Conservation (phyloP, 169 alveolate species). For the Plasmodium vivax region DNA sequence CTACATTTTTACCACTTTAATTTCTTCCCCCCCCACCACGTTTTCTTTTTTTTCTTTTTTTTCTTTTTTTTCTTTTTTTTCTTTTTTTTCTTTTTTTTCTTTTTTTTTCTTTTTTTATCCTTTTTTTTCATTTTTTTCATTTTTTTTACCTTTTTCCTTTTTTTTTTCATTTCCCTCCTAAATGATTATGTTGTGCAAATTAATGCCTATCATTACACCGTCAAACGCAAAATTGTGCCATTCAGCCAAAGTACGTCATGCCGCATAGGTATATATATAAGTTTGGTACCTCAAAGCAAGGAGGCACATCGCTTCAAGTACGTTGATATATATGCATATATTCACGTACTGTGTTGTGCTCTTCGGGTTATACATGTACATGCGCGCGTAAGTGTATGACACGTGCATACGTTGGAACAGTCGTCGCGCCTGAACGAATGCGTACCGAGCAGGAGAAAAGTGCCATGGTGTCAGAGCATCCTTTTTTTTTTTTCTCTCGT, state of each 20-base stretch:
- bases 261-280: neutral
- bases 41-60: neutral
- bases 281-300: neutral
- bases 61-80: neutral
- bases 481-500: neutral
- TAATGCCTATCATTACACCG: conserved; percentile 48
- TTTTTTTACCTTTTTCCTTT: neutral
- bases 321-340: neutral
- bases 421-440: neutral
- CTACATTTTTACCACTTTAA: neutral
- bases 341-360: neutral
- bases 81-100: neutral
- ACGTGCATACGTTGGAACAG: neutral
- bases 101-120: neutral
- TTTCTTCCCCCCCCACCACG: neutral
- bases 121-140: neutral
- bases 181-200: conserved; percentile 34
- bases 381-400: neutral
- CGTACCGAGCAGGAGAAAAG: neutral
- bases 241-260: neutral
- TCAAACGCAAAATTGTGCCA: conserved; percentile 19
- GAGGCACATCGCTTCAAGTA: neutral
- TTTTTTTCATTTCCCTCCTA: neutral
- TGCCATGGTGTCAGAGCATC: neutral
- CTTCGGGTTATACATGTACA: neutral